Evolutionary conservation across 371 early-diverging fungal species (phyloP).

Genomic region (Rhizopus delemar): DNA sequence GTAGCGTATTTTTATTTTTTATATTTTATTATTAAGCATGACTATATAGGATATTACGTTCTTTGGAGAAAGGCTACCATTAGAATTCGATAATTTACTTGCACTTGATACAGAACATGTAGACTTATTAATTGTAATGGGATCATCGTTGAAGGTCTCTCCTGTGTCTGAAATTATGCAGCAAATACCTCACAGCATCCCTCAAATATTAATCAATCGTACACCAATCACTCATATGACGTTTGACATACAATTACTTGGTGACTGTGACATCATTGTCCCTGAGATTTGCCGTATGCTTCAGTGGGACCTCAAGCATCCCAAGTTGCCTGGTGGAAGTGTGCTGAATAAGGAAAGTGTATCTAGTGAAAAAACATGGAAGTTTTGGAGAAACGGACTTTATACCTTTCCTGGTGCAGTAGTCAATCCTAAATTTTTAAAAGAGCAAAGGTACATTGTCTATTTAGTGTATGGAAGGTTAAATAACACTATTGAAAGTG

Average conservation of each 20-base stretch:
- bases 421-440: slow-evolving; percentile 30
- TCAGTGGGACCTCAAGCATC: slow-evolving; percentile 72
- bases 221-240: slow-evolving; percentile 80
- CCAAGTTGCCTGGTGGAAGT: slow-evolving; percentile 56
- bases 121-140: slow-evolving; percentile 92
- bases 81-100: slow-evolving; percentile 73
- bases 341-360: slow-evolving; percentile 41
- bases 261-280: slow-evolving; percentile 86
- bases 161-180: slow-evolving; percentile 92
- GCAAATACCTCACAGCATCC: slow-evolving; percentile 78
- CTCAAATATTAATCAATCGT: slow-evolving; percentile 90
- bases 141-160: slow-evolving; percentile 92
- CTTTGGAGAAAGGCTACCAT: slow-evolving; percentile 90
- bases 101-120: slow-evolving; percentile 70
- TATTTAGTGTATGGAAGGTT: neutral
- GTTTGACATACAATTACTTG: slow-evolving; percentile 90
- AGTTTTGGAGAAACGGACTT: slow-evolving; percentile 37
- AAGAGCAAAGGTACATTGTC: slow-evolving; percentile 19
- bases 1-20: slow-evolving; percentile 22
- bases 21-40: neutral
- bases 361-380: slow-evolving; percentile 27
- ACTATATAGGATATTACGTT: slow-evolving; percentile 83
- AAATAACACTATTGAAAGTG: neutral
- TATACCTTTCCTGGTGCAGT: slow-evolving; percentile 54
- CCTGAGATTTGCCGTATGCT: slow-evolving; percentile 73